Base-by-base conservation (phyloP, 805 yeast genomes). In the Candida bentonensis region DNA sequence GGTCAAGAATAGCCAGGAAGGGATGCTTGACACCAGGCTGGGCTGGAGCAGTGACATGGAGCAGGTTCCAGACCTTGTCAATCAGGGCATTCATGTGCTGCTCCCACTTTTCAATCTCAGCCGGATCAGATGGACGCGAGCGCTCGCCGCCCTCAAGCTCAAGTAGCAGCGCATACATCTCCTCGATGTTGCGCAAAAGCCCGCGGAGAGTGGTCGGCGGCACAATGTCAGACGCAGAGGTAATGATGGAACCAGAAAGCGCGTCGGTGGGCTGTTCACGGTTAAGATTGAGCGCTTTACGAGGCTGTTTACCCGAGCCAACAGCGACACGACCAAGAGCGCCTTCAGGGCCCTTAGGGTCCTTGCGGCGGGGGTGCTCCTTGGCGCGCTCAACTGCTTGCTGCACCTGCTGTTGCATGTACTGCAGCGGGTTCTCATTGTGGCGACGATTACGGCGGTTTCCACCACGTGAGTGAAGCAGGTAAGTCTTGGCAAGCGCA, bases 331-430 rank as follows among this genome's bases (percentile, higher is more conserved):
- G 84, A 53, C 97, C 96, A 47, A 89, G 69, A 1, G 95, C 92
- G 54, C 95, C 96, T 56, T 81, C 95, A 39, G 72, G 69, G 23
- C 77, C 76, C 53, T 76, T 76, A 50, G 73, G 79, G 39, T 73
- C 71, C 64, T 79, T 79, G 44, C 85, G 82, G 66, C 86, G 76
- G 42, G 74, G 74, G 51, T 71, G 69, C 56, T 86, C 95, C 59
- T 85, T 84, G 21, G 96, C 98, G 33, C 85, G 89, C 44, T 89
- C 83, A 15, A 89, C 96, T 15, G 97, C 97, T 56, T 83, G 85
- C 58, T 87, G 94, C 44, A 89, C 95, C 67, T 89, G 97, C 61
- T 87, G 95, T 66, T 89, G 96, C 95, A 92, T 85, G 70, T 96
- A 79, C 68, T 85, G 95, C 56, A 88, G 71, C 1, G 95, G 96